These are phyloP conservation scores for Chlorencoelia australis DNA, from an alignment of 2,329 filamentous ascomycete genomes.

Conservation along the genomic window DNA sequence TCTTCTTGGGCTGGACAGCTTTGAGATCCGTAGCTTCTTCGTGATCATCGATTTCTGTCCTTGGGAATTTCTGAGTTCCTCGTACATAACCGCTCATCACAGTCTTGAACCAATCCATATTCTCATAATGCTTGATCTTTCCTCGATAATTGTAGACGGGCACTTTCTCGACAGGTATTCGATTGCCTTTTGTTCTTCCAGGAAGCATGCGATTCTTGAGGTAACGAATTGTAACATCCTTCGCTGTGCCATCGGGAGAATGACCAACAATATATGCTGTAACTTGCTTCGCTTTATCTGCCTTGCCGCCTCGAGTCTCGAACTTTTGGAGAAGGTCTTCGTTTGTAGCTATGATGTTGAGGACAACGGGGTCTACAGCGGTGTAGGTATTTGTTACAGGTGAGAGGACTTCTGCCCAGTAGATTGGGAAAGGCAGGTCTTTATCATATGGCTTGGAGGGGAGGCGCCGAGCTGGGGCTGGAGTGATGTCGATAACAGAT, in stretches of 20 bases:
- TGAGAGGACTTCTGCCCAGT: conserved; percentile 88
- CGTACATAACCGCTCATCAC: conserved; percentile 66
- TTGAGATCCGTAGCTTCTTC: conserved; percentile 73
- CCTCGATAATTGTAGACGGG: conserved; percentile 69
- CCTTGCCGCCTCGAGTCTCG: conserved; percentile 73
- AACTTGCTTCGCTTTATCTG: conserved; percentile 78
- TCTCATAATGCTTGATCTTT: conserved; percentile 65
- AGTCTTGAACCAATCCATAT: conserved; percentile 80
- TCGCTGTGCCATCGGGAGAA: conserved; percentile 71
- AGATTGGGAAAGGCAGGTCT: conserved; percentile 75
- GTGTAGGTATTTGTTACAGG: conserved; percentile 70
- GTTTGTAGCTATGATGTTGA: conserved; percentile 57
- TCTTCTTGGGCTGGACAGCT: conserved; percentile 61
- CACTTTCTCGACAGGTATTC: conserved; percentile 70
- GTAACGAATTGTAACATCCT: conserved; percentile 90
- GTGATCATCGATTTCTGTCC: conserved; percentile 64
- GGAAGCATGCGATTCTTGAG: conserved; percentile 72
- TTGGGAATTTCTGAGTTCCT: conserved; percentile 36
- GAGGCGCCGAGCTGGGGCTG: conserved; percentile 9
- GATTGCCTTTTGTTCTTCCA: conserved; percentile 78
- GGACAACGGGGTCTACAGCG: conserved; percentile 65
- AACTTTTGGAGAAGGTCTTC: conserved; percentile 64
- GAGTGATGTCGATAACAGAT: conserved; percentile 44
- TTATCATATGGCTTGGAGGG: conserved; percentile 51
- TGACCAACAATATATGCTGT: conserved; percentile 84